Base-by-base conservation (phyloP, 192 early-diverging fungal genomes). In the Coemansia aciculifera region DNA sequence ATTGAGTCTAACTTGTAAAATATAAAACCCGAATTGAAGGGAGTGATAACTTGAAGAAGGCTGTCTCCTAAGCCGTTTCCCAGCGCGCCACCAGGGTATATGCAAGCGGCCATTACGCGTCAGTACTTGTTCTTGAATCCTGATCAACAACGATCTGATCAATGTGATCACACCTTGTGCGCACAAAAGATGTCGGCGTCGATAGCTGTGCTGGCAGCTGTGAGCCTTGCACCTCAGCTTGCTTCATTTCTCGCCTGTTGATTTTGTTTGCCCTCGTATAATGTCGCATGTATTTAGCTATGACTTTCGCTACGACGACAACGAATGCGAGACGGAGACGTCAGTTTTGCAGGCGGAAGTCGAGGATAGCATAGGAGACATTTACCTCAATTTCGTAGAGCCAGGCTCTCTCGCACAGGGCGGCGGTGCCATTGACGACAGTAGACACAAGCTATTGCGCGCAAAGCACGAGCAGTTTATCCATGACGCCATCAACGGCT, bases 401-500 rank as follows among this genome's bases (percentile, higher is more conserved):
- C 68, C 71, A 0, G 34, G 42, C 12, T 67, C 74, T 17, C 42
- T 73, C 2, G n/a, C 34, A 10, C 23, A 64, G 7, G 73, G 73
- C 12, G 81, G 73, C n/a, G 66, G 31, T 23, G 59, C n/a, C 34
- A 75, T 75, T 27, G 72, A 75, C 44, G 69, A 75, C 40, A 69
- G 34, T 13, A 60, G 46, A 43, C 69, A 73, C 49, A 72, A 52
- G 40, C 86, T 95, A 27, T 19, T 83, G 3, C 85, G 89, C 12
- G 54, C 59, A 23, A 64, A 49, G 32, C 94, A 95, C 75, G 73
- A 85, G 42, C 59, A 73, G 32, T 94, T 87, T 69, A 59, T 94
- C 1, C 40, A 31, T 10, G 68, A 74, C 21, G 84, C 83, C 11
- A 64, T 93, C 7, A 61, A 78, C 11, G 72, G 84, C 5, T 74